Percentiles rank a stretch among this genome's conserved stretches.
Conservation (phyloP, 2,329 filamentous ascomycete species). For the Colletotrichum echinochloae region DNA sequence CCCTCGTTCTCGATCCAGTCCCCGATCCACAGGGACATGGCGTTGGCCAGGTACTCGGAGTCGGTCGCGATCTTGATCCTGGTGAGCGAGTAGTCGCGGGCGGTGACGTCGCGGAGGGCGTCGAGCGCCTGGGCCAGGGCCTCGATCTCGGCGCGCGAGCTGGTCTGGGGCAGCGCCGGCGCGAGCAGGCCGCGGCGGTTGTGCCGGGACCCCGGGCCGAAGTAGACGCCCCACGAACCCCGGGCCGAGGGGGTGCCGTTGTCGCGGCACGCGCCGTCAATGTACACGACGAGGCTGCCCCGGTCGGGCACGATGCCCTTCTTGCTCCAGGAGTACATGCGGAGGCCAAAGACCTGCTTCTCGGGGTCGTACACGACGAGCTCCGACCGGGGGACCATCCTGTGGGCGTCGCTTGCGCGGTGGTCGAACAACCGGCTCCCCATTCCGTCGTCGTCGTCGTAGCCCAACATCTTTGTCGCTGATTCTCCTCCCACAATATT, state of each 20-base stretch:
- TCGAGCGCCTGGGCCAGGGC: conserved; percentile 39
- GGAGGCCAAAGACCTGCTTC: conserved; percentile 17
- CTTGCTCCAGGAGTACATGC: conserved; percentile 7
- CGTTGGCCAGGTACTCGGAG: conserved; percentile 40
- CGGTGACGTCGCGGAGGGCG: conserved; percentile 16
- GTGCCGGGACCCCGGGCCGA: conserved; percentile 43
- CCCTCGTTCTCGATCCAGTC: conserved; percentile 41
- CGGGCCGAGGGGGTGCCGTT: conserved; percentile 42
- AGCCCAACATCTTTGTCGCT: conserved; percentile 1
- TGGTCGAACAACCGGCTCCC: conserved; percentile 13
- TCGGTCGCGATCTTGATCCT: conserved; percentile 40
- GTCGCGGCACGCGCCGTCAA: conserved; percentile 44
- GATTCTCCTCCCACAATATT: background rate
- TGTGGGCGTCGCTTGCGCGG: conserved; percentile 5
- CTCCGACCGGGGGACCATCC: conserved; percentile 1
- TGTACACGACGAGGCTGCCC: conserved; percentile 42
- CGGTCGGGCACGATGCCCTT: background rate
- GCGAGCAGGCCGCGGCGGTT: conserved; percentile 38
- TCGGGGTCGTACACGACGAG: conserved; percentile 24
- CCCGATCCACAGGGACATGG: conserved; percentile 40
- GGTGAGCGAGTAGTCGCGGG: conserved; percentile 11
- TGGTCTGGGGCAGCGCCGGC: conserved; percentile 38
- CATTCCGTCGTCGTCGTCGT: conserved; percentile 12
- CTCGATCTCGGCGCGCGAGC: conserved; percentile 42
- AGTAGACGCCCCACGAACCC: conserved; percentile 45